A percentile compares a stretch with the other conserved stretches of the same genome.
Evolutionary conservation across 2,329 filamentous ascomycete species (phyloP).

Genomic region (Trichoderma koningii): DNA sequence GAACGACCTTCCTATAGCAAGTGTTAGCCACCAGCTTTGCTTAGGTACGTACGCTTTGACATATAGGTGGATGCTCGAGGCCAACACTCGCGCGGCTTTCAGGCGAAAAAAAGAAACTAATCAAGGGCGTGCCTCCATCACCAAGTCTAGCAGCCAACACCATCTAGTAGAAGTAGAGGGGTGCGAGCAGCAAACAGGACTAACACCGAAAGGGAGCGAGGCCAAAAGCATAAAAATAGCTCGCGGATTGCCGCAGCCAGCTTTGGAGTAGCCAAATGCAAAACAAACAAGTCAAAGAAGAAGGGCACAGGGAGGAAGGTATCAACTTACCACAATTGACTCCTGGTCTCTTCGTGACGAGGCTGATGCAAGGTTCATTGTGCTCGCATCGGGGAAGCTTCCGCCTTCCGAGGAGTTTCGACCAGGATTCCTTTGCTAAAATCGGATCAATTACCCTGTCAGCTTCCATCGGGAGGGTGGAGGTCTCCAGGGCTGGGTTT

Average conservation of each 20-base stretch:
- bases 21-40: slow-evolving; percentile 31
- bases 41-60: no score
- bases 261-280: neutral
- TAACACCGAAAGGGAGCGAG: neutral
- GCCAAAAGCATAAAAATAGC: slow-evolving; percentile 5
- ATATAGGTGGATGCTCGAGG: no score
- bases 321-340: slow-evolving; percentile 67
- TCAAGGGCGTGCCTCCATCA: slow-evolving; percentile 8
- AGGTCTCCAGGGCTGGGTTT: neutral
- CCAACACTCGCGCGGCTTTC: no score
- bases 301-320: neutral
- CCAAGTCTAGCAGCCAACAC: neutral
- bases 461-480: neutral
- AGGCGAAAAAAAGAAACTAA: neutral
- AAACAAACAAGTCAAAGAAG: neutral
- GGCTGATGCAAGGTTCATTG: slow-evolving; percentile 78
- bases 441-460: slow-evolving; percentile 66
- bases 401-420: slow-evolving; percentile 76
- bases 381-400: slow-evolving; percentile 82
- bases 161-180: neutral
- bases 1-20: slow-evolving; percentile 57
- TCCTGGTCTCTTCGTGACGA: slow-evolving; percentile 86
- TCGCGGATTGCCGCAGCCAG: neutral
- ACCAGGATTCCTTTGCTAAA: slow-evolving; percentile 79
- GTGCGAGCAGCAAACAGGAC: neutral